These are phyloP conservation scores for Gossypium australe DNA, from an alignment of 345 rosid genomes.

Conservation along the genomic window DNA sequence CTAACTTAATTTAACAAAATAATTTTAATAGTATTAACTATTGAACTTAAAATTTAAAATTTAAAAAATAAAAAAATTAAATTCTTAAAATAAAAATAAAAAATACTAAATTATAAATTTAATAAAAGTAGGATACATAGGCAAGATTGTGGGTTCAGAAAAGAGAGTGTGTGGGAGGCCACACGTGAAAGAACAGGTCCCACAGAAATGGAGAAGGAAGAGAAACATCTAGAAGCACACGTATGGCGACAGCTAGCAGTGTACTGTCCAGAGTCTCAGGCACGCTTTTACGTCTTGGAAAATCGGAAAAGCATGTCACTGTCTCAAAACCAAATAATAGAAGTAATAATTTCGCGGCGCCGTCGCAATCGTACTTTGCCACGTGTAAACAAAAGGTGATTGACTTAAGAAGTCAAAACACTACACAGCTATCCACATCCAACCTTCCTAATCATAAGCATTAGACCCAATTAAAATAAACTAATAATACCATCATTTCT, in stretches of 20 bases:
- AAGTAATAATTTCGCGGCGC: slow-evolving; percentile 7
- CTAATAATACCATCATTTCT: background rate
- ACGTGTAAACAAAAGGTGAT: background rate
- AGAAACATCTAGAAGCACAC: slow-evolving; percentile 18
- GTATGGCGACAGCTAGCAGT: slow-evolving; percentile 19
- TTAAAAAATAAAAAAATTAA: too few species aligned
- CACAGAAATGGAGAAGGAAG: background rate
- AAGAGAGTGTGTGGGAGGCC: background rate
- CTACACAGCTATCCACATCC: background rate
- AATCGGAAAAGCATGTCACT: slow-evolving; percentile 4
- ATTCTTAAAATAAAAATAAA: too few species aligned
- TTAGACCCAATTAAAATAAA: background rate
- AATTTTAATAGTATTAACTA: too few species aligned
- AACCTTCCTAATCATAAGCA: background rate
- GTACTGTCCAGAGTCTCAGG: background rate
- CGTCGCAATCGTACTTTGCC: slow-evolving; percentile 6
- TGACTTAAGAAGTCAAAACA: background rate
- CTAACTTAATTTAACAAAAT: too few species aligned
- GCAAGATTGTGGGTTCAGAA: too few species aligned
- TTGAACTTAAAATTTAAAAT: too few species aligned
- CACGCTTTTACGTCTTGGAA: background rate
- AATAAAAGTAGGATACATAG: too few species aligned
- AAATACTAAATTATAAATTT: too few species aligned
- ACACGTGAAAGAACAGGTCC: background rate
- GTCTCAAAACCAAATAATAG: background rate